phyloP scores from a whole-genome alignment of 805 yeast genomes.

The Yarrowia keelungensis region DNA sequence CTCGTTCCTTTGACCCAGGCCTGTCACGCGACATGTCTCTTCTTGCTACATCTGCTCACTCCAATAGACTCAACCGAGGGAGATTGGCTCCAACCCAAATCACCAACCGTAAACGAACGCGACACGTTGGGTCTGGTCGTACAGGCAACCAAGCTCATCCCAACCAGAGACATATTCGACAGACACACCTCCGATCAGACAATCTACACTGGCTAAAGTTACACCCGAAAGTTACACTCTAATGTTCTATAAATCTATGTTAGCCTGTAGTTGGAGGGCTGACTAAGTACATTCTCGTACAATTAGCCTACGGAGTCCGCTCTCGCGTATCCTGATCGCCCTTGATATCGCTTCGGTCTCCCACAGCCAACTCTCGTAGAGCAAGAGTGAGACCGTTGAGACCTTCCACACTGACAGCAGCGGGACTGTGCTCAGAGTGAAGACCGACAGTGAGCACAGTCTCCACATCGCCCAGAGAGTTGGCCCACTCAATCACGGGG shows the following conservation, averaged over 20 bases:
- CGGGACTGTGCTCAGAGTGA: constrained; percentile 32
- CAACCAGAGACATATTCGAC: not conserved
- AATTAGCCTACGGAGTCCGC: constrained; percentile 3
- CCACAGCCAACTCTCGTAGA: constrained; percentile 25
- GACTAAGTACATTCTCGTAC: not conserved
- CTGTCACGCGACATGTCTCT: not conserved
- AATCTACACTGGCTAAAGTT: not conserved
- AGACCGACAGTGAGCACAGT: constrained; percentile 37
- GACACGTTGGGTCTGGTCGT: constrained; percentile 1
- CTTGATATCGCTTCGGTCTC: constrained; percentile 26
- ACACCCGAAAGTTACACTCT: constrained; percentile 6
- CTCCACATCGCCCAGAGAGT: constrained; percentile 30
- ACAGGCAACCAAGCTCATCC: not conserved
- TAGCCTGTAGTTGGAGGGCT: not conserved
- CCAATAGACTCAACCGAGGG: constrained; percentile 2
- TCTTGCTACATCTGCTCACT: too few species aligned
- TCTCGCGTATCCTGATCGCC: constrained; percentile 20
- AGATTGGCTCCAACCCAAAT: constrained; percentile 14
- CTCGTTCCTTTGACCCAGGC: not conserved
- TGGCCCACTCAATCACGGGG: constrained; percentile 38
- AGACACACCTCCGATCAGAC: not conserved
- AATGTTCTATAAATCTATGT: constrained; percentile 32
- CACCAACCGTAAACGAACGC: constrained; percentile 29
- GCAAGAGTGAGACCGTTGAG: constrained; percentile 36
- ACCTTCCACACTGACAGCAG: constrained; percentile 33